phyloP scores from a whole-genome alignment of 2,329 filamentous ascomycete species.

The Apiospora pterosperma region DNA sequence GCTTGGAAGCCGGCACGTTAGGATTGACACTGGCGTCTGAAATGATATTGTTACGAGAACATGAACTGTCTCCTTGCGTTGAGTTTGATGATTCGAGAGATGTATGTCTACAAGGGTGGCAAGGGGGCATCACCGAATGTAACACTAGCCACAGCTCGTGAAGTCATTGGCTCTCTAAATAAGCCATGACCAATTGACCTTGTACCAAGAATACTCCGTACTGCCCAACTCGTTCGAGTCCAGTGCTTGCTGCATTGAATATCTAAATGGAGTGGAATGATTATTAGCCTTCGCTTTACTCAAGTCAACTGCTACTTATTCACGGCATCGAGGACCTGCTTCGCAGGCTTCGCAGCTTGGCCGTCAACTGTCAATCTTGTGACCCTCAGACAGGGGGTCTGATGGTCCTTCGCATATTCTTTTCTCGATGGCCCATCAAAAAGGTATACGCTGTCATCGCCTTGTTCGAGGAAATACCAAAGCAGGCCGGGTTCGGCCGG shows the following conservation, averaged over 20 bases:
- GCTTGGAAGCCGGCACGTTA: neutral
- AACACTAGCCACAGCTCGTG: conserved; percentile 5
- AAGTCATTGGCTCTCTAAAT: neutral
- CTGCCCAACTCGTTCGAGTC: no score
- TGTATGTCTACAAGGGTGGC: neutral
- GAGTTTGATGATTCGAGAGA: neutral
- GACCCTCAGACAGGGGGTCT: neutral
- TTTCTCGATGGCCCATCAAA: neutral
- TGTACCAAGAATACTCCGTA: conserved; percentile 2
- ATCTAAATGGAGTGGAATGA: neutral
- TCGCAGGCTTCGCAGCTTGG: conserved; percentile 23
- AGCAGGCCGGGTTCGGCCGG: no score
- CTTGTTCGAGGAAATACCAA: neutral
- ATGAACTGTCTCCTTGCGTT: neutral
- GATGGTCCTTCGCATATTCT: neutral
- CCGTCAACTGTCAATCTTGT: conserved; percentile 25
- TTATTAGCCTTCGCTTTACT: no score
- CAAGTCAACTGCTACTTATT: neutral
- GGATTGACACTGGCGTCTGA: neutral
- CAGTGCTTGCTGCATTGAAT: neutral
- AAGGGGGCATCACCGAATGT: conserved; percentile 7
- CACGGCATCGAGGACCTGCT: conserved; percentile 17
- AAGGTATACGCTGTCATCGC: neutral
- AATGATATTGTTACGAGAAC: neutral
- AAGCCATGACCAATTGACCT: conserved; percentile 10